Percentiles rank a stretch among this genome's conserved stretches.
phyloP scores from a whole-genome alignment of 2,329 filamentous ascomycete genomes.

The Ascochyta viciae-villosae region DNA sequence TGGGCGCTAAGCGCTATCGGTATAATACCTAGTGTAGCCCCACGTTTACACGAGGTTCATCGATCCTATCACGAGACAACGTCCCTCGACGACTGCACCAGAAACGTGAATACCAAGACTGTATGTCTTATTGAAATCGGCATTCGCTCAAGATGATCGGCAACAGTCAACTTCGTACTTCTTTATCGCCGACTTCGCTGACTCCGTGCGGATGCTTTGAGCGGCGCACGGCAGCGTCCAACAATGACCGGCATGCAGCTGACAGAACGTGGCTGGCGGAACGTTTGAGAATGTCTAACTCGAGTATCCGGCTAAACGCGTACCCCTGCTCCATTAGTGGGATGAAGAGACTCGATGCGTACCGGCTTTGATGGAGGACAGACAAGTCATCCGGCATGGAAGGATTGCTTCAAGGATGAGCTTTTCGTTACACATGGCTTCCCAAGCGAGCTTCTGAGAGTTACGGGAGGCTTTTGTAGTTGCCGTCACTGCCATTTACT shows the following conservation, averaged over 20 bases:
- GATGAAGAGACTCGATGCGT: not conserved
- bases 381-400: not conserved
- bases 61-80: constrained; percentile 7
- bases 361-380: not conserved
- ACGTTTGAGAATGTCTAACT: not conserved
- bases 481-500: not conserved
- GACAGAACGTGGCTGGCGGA: constrained; percentile 7
- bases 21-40: not conserved
- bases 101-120: not conserved
- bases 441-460: not conserved
- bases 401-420: not conserved
- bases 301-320: constrained; percentile 6
- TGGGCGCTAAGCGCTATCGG: not conserved
- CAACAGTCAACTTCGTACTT: not conserved
- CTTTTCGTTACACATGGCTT: not conserved
- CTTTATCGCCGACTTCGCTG: not conserved
- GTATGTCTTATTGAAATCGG: not conserved
- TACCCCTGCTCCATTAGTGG: constrained; percentile 5
- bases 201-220: not conserved
- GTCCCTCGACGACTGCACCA: not conserved
- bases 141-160: not conserved
- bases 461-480: not conserved
- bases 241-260: constrained; percentile 8
- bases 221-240: not conserved
- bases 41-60: constrained; percentile 2